phyloP scores from a whole-genome alignment of 2,329 filamentous ascomycete genomes.

The Fusarium cicatricum region DNA sequence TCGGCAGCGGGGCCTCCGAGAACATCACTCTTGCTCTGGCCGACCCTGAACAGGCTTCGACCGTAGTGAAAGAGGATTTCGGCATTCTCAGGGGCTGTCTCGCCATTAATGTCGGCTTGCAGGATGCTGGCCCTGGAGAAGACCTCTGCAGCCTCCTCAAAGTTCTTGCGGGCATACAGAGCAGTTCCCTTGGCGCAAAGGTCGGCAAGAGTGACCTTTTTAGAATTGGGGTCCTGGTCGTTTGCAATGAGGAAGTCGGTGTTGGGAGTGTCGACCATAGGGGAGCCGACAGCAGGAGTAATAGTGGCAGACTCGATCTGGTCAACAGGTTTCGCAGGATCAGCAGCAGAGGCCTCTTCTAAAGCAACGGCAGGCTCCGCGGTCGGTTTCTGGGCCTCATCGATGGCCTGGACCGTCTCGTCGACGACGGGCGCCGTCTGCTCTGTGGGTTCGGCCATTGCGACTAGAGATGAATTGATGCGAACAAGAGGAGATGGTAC shows the following conservation, averaged over 20 bases:
- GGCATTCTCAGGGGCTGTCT: constrained; percentile 88
- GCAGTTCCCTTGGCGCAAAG: constrained; percentile 82
- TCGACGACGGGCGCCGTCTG: constrained; percentile 37
- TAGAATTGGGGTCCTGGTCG: constrained; percentile 58
- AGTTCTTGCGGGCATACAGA: constrained; percentile 90
- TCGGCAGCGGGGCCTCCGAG: constrained; percentile 80
- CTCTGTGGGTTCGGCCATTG: constrained; percentile 45
- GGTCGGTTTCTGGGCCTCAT: constrained; percentile 13
- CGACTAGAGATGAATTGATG: constrained; percentile 7
- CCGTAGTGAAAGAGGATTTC: constrained; percentile 96
- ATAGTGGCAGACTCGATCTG: constrained; percentile 31
- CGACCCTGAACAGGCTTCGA: constrained; percentile 91
- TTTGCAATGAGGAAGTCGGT: constrained; percentile 40
- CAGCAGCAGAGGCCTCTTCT: constrained; percentile 12
- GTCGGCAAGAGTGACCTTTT: constrained; percentile 75
- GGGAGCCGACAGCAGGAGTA: constrained; percentile 25
- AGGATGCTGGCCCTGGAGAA: constrained; percentile 90
- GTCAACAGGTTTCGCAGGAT: constrained; percentile 21
- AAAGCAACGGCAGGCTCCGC: not conserved
- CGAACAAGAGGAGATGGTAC: not conserved
- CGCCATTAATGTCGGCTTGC: constrained; percentile 90
- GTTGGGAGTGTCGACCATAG: constrained; percentile 31
- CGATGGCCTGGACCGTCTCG: constrained; percentile 23
- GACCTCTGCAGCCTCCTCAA: constrained; percentile 82
- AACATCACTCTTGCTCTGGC: constrained; percentile 93